Evolutionary conservation across 148 eudicot species (phyloP), one percentile per base, ranked within the genome.

Genomic region (Arbutus unedo): DNA sequence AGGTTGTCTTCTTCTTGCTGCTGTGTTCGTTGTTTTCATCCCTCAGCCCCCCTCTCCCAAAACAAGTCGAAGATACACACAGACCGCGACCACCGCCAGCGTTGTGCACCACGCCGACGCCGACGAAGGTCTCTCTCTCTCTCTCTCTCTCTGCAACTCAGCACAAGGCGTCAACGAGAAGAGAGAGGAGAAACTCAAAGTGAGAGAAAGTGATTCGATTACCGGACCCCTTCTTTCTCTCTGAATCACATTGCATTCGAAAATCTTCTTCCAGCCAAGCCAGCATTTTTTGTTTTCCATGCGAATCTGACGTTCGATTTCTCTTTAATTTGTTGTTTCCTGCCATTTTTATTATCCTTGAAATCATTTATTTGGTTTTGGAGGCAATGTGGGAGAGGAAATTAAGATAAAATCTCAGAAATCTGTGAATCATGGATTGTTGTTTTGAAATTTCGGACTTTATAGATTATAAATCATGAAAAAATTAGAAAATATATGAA

Each of bases 251-350:
- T 70, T 54, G 64, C 41, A 70, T 81, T 53, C 66, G 64, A 81
- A 53, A 77, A 81, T 81, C 82, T 81, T 31, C 38, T 31, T 43
- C 82, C 4, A 41, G 19, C 41, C 43, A 68, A 77, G 82, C 70
- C 38, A 70, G 82, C 10, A 15, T 18, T 81, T 70, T 4, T 31
- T 31, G 38, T 31, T 31, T 54, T 13, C 18, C 73, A 7, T 19
- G 43, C 51, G 11, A 51, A 81, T 81, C 77, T 49, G 76, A 49
- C 7, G 59, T 68, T 51, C 49, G 31, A 3, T 38, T 67, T 43
- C 48, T 45, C n/a, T 41, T 44, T 43, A 44, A 43, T 44, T 47
- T 2, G 8, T 74, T 74, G 8, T 74, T 47, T 47, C 53, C 13
- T 74, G 77, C 47, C 5, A 19, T 47, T 45, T 74, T 47, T 47